A percentile compares a stretch with the other conserved stretches of the same genome.
Conservation (phyloP, 2,329 filamentous ascomycete species). For the Diaporthe citri region DNA sequence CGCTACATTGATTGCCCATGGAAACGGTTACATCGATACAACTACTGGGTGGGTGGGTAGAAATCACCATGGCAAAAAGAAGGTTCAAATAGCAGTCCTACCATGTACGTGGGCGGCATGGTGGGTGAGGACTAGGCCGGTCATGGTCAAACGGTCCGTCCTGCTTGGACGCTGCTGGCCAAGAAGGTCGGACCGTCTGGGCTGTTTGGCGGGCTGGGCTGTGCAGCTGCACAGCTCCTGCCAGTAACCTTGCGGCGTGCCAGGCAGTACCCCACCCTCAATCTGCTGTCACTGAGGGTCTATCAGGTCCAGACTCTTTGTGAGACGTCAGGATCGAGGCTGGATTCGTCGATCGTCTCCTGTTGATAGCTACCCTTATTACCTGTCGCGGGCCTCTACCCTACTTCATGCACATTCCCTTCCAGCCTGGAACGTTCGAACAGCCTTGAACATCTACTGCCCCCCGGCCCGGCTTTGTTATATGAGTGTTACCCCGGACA, state of each 20-base stretch:
- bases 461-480: constrained; percentile 5
- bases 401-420: constrained; percentile 20
- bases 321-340: constrained; percentile 40
- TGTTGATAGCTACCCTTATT: constrained; percentile 34
- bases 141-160: constrained; percentile 15
- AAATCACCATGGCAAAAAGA: not conserved
- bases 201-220: constrained; percentile 17
- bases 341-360: constrained; percentile 38
- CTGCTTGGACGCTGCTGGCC: constrained; percentile 11
- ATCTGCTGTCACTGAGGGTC: constrained; percentile 34
- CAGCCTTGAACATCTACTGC: constrained; percentile 9
- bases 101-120: not conserved
- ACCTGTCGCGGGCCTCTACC: constrained; percentile 17
- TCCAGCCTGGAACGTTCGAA: constrained; percentile 29
- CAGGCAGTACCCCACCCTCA: constrained; percentile 23
- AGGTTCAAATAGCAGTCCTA: not conserved
- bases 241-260: constrained; percentile 12
- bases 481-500: constrained; percentile 10
- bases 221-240: not conserved
- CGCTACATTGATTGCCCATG: not conserved
- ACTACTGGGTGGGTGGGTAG: not conserved
- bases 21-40: too few species aligned
- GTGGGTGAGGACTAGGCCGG: constrained; percentile 12
- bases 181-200: constrained; percentile 12
- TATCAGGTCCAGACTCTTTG: constrained; percentile 37